phyloP scores from a whole-genome alignment of 139 green algal species.

The Coelastrella sp. region DNA sequence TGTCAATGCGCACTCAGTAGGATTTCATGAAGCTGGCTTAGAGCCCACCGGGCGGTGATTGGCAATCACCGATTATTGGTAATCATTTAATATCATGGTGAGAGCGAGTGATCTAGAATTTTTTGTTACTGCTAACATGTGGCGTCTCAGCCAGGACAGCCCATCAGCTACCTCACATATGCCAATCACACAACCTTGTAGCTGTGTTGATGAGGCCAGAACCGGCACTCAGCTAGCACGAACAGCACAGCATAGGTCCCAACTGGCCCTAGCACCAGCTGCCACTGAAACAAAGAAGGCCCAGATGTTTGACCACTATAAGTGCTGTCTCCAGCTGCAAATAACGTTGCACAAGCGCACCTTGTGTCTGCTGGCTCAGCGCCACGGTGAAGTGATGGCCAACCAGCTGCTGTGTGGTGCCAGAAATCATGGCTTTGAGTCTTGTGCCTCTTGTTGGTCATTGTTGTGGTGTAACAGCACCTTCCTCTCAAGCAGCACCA shows the following conservation, averaged over 20 bases:
- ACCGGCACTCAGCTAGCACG: constrained; percentile 4
- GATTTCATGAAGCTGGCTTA: no score
- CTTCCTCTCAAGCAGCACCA: constrained; percentile 20
- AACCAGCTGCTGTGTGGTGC: no score
- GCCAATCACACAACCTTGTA: neutral
- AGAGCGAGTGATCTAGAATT: no score
- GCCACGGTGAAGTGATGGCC: no score
- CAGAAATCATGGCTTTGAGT: no score
- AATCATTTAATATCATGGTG: no score
- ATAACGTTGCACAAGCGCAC: neutral
- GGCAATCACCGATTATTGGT: no score
- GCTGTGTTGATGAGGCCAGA: constrained; percentile 25
- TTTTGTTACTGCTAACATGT: no score
- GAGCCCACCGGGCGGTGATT: no score
- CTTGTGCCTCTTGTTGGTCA: neutral
- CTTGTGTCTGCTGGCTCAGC: neutral
- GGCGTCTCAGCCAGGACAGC: neutral
- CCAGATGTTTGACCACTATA: neutral
- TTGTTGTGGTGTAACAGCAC: neutral
- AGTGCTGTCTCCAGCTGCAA: neutral
- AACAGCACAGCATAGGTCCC: constrained; percentile 11
- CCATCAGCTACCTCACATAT: neutral
- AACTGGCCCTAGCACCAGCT: neutral
- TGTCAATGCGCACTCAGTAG: no score
- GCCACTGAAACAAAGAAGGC: neutral